A percentile compares a stretch with the other conserved stretches of the same genome.
Evolutionary conservation across 805 yeast genomes (phyloP).

Genomic region (Metschnikowia bowlesiae): DNA sequence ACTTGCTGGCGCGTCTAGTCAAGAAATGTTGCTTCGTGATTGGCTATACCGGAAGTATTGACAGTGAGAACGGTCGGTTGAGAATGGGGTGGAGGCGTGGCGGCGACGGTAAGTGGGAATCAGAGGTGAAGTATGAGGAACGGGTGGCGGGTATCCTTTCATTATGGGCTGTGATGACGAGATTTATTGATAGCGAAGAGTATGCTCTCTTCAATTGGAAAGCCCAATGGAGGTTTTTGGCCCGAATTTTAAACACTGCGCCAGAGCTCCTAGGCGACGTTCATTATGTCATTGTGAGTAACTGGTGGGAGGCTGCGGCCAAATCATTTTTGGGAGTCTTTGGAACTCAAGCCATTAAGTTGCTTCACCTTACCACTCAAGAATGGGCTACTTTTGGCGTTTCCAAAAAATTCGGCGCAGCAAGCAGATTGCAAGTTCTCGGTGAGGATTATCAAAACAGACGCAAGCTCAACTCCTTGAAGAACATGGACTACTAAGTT

Average conservation of each 20-base stretch:
- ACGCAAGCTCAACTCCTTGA: slow-evolving; percentile 44
- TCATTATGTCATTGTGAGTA: slow-evolving; percentile 66
- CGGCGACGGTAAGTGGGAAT: slow-evolving; percentile 49
- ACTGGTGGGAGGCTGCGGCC: slow-evolving; percentile 92
- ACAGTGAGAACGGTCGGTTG: slow-evolving; percentile 74
- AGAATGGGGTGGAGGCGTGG: slow-evolving; percentile 85
- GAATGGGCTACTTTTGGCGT: slow-evolving; percentile 52
- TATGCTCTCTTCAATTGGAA: slow-evolving; percentile 33
- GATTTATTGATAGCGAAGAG: slow-evolving; percentile 24
- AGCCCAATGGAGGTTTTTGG: slow-evolving; percentile 63
- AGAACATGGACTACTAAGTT: slow-evolving; percentile 35
- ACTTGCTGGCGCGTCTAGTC: slow-evolving; percentile 71
- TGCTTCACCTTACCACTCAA: slow-evolving; percentile 44
- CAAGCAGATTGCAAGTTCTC: slow-evolving; percentile 67
- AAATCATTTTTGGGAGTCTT: slow-evolving; percentile 49
- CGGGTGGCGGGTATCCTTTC: slow-evolving; percentile 83
- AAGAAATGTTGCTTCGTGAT: slow-evolving; percentile 88
- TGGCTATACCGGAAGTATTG: slow-evolving; percentile 72
- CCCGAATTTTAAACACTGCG: slow-evolving; percentile 63
- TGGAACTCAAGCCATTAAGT: slow-evolving; percentile 67
- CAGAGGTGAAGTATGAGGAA: slow-evolving; percentile 71
- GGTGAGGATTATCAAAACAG: slow-evolving; percentile 71
- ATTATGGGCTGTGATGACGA: slow-evolving; percentile 71
- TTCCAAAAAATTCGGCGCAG: slow-evolving; percentile 62
- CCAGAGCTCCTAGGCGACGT: slow-evolving; percentile 50